Conservation (phyloP, 2,329 filamentous ascomycete genomes). For the Curvularia hawaiiensis region DNA sequence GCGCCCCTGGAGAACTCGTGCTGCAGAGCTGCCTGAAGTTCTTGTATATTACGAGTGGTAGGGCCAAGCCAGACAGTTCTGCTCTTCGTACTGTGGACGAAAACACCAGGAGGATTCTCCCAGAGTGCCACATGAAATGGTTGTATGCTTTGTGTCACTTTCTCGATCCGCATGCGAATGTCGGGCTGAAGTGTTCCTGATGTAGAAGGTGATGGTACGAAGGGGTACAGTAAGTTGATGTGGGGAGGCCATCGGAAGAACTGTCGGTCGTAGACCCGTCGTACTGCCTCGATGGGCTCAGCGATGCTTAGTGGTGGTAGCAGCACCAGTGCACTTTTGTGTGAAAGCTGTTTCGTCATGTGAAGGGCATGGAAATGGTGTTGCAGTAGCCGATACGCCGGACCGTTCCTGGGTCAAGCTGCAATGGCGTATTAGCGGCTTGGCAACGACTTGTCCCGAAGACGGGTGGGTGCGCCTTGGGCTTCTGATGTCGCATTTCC, state of each 20-base stretch:
- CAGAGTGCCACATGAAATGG: slow-evolving; percentile 29
- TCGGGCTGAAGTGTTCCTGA: slow-evolving; percentile 22
- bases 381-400: neutral
- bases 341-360: slow-evolving; percentile 26
- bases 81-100: slow-evolving; percentile 25
- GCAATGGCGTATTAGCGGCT: slow-evolving; percentile 18
- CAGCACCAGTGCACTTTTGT: slow-evolving; percentile 34
- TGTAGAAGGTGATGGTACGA: slow-evolving; percentile 29
- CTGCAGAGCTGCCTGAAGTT: slow-evolving; percentile 35
- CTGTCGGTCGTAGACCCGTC: slow-evolving; percentile 32
- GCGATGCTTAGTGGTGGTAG: slow-evolving; percentile 30
- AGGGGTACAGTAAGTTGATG: slow-evolving; percentile 41
- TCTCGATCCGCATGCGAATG: slow-evolving; percentile 29
- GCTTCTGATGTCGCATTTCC: slow-evolving; percentile 24
- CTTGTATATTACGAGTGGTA: slow-evolving; percentile 16
- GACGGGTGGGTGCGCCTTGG: slow-evolving; percentile 16
- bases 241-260: slow-evolving; percentile 40
- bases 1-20: slow-evolving; percentile 31
- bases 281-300: slow-evolving; percentile 33
- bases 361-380: neutral
- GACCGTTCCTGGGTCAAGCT: neutral
- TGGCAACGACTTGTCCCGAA: slow-evolving; percentile 24
- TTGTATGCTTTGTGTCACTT: slow-evolving; percentile 18
- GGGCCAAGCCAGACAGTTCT: slow-evolving; percentile 36
- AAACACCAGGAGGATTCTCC: slow-evolving; percentile 26